Base-by-base conservation (phyloP, 805 yeast species). In the Kazachstania africana region DNA sequence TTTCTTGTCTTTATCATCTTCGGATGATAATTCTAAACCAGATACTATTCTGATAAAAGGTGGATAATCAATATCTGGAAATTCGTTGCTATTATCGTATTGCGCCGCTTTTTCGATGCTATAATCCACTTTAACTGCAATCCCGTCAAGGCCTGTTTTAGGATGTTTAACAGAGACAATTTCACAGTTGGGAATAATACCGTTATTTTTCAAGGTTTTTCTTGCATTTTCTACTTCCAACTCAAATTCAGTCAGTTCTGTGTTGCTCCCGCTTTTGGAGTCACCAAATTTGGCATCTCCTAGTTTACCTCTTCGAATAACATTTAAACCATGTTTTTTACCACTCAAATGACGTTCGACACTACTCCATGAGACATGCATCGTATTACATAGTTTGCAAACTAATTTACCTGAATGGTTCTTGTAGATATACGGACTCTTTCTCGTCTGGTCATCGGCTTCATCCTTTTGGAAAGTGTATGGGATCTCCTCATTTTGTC, bases 271-370 rank as follows among this genome's bases (percentile, higher is more conserved):
- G n/a, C 17, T 24, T 12, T 26, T 19, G 15, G 19, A 12, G 5
- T 16, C n/a, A 16, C 24, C 8, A 21, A 21, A 5, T 15, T 31
- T 28, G 32, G 70, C 32, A 39, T 24, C 25, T 10, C 31, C 34
- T 10, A 28, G 10, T 38, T 27, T 60, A n/a, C 66, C 66, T 40
- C 95, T 62, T 39, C 73, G 67, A 41, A 78, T 72, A 20, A 87
- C 63, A 46, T 77, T 80, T 42, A 75, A 50, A 37, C 75, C 82
- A 57, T 88, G 98, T 48, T 79, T 80, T 41, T 72, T 70, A 12
- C 96, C 96, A 29, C 78, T 76, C 4, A 88, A 64, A 51, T 88
- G 98, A 3, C 91, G 66, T 14, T 85, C 63, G 41, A 83, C 91
- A 16, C 91, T 77, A 9, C 82, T 70, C 47, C 84, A 88, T 13